Conservation (phyloP, 2,329 filamentous ascomycete genomes). For the Daldinia sp. region DNA sequence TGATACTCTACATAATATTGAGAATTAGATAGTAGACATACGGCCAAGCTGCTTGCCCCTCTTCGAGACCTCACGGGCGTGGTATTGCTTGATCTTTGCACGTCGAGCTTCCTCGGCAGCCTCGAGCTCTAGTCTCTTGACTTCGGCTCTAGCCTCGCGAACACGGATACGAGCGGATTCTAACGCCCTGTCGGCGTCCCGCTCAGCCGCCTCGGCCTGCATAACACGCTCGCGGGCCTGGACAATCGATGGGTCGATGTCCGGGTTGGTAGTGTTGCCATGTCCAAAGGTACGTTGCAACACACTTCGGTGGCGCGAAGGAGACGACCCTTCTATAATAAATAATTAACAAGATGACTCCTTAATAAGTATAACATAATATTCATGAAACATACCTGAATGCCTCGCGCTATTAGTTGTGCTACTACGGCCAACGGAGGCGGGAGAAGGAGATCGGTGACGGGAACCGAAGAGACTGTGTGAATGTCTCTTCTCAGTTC, state of each 20-base stretch:
- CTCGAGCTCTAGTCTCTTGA: slow-evolving; percentile 69
- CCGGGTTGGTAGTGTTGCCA: slow-evolving; percentile 54
- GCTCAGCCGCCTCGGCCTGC: slow-evolving; percentile 69
- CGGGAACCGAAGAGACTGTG: slow-evolving; percentile 52
- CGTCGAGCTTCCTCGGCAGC: slow-evolving; percentile 70
- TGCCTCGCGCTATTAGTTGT: slow-evolving; percentile 38
- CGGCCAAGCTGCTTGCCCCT: slow-evolving; percentile 73
- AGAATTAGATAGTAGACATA: slow-evolving; percentile 52
- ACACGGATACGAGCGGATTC: slow-evolving; percentile 66
- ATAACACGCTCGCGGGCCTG: slow-evolving; percentile 69
- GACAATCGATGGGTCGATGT: slow-evolving; percentile 69
- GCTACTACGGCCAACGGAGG: slow-evolving; percentile 33
- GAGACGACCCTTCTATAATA: slow-evolving; percentile 11
- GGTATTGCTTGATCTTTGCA: slow-evolving; percentile 73
- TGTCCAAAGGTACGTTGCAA: slow-evolving; percentile 55
- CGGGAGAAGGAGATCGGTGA: slow-evolving; percentile 46
- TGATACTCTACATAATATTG: neutral
- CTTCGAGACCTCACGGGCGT: slow-evolving; percentile 72
- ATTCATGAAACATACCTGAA: slow-evolving; percentile 38
- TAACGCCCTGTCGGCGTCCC: slow-evolving; percentile 70
- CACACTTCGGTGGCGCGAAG: slow-evolving; percentile 49
- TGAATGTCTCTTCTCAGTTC: slow-evolving; percentile 48
- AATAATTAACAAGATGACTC: neutral
- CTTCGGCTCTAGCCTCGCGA: slow-evolving; percentile 69
- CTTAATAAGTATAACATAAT: neutral